Percentiles rank a stretch among this genome's conserved stretches.
phyloP scores from a whole-genome alignment of 352 stramenopile species.

The Poterioochromonas sp. region DNA sequence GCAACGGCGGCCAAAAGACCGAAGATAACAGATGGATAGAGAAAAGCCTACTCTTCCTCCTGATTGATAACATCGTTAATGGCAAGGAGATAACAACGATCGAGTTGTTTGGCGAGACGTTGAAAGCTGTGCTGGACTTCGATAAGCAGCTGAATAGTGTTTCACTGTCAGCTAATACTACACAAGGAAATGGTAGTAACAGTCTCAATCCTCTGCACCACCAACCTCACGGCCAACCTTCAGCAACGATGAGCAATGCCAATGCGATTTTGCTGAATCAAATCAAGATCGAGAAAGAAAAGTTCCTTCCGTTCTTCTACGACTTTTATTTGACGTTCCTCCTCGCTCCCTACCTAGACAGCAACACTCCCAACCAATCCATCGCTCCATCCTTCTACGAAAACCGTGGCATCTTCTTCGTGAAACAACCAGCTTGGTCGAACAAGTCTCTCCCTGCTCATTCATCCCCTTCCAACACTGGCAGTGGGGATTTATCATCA shows the following conservation, averaged over 20 bases:
- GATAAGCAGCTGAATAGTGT: not conserved
- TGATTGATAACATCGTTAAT: not conserved
- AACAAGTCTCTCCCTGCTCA: too few species aligned
- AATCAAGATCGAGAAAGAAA: not conserved
- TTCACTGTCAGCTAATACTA: not conserved
- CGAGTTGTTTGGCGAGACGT: not conserved
- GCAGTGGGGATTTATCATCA: too few species aligned
- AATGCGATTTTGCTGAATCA: not conserved
- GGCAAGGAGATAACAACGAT: not conserved
- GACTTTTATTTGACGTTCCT: not conserved
- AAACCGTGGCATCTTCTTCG: not conserved
- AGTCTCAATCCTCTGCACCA: too few species aligned
- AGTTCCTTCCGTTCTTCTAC: constrained; percentile 3
- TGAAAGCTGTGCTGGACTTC: not conserved
- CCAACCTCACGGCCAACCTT: too few species aligned
- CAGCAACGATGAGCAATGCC: too few species aligned
- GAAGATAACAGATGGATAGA: not conserved
- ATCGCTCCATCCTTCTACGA: not conserved
- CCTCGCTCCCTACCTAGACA: not conserved
- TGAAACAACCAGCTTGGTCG: too few species aligned
- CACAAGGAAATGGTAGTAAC: too few species aligned
- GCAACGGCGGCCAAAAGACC: not conserved
- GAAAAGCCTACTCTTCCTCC: not conserved
- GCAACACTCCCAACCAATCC: not conserved
- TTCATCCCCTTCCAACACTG: too few species aligned